These are phyloP conservation scores for Penicillium frequentans DNA, from an alignment of 2,329 filamentous ascomycete genomes.

Conservation along the genomic window DNA sequence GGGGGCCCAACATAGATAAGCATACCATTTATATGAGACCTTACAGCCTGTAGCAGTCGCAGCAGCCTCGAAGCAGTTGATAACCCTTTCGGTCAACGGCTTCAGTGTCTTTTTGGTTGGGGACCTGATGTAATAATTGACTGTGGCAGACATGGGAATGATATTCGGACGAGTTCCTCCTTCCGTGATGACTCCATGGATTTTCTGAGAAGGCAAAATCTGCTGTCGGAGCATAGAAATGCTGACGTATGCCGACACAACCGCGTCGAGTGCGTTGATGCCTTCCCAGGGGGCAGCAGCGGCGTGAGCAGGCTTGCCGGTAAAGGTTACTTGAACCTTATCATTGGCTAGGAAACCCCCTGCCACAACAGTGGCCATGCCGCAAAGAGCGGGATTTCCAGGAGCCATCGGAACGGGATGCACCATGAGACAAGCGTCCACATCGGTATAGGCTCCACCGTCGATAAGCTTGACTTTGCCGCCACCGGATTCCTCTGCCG, in stretches of 20 bases:
- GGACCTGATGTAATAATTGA: slow-evolving; percentile 3
- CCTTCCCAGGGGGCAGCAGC: slow-evolving; percentile 58
- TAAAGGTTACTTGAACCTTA: slow-evolving; percentile 42
- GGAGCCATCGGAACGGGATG: slow-evolving; percentile 35
- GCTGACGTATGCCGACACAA: slow-evolving; percentile 47
- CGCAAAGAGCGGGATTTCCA: slow-evolving; percentile 16
- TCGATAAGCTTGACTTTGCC: slow-evolving; percentile 42
- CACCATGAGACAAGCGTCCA: slow-evolving; percentile 43
- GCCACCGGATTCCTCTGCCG: slow-evolving; percentile 37
- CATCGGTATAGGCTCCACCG: slow-evolving; percentile 40
- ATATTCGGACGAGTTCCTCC: slow-evolving; percentile 57
- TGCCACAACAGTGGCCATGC: slow-evolving; percentile 23
- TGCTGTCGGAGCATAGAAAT: slow-evolving; percentile 58
- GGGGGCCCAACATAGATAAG: background rate
- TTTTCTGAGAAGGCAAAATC: slow-evolving; percentile 51
- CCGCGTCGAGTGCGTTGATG: slow-evolving; percentile 59
- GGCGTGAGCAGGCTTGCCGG: slow-evolving; percentile 56
- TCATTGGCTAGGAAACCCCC: slow-evolving; percentile 34
- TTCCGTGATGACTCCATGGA: slow-evolving; percentile 54
- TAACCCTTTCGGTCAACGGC: slow-evolving; percentile 1
- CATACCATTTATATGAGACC: slow-evolving; percentile 29
- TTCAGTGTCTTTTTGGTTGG: background rate
- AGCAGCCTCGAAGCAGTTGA: slow-evolving; percentile 4
- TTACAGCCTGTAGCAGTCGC: slow-evolving; percentile 8
- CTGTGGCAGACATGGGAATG: slow-evolving; percentile 44